Conservation (phyloP, 805 yeast genomes). For the Hanseniaspora taiwanica region DNA sequence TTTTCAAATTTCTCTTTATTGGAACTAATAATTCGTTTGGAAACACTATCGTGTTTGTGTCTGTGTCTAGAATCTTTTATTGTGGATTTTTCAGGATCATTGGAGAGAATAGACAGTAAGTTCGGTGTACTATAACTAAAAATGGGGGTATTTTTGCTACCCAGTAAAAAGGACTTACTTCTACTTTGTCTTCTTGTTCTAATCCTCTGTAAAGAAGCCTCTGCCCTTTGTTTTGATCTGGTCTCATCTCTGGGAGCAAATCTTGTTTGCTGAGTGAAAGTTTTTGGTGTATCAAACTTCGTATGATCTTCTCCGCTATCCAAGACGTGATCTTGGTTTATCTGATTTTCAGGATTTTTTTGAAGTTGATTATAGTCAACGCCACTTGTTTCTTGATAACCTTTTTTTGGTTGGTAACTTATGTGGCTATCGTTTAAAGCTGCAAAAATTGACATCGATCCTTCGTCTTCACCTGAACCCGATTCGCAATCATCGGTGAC, state of each 20-base stretch:
- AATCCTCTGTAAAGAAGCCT: slow-evolving; percentile 51
- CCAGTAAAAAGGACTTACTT: slow-evolving; percentile 1
- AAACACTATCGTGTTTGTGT: slow-evolving; percentile 1
- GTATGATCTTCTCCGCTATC: no score
- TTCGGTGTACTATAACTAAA: slow-evolving; percentile 24
- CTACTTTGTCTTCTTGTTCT: slow-evolving; percentile 35
- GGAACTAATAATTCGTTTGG: not conserved
- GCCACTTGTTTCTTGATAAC: slow-evolving; percentile 10
- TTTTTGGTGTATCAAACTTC: no score
- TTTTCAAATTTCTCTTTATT: slow-evolving; percentile 1
- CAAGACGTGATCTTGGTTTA: slow-evolving; percentile 15
- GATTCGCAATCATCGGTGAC: slow-evolving; percentile 1
- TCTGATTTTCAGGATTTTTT: not conserved
- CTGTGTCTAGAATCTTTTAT: slow-evolving; percentile 6
- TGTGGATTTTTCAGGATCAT: slow-evolving; percentile 5
- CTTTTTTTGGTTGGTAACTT: slow-evolving; percentile 21
- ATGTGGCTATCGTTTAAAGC: slow-evolving; percentile 30
- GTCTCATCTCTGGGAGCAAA: slow-evolving; percentile 25
- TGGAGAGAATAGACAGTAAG: slow-evolving; percentile 8
- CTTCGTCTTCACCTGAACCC: slow-evolving; percentile 40
- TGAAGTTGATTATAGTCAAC: slow-evolving; percentile 6
- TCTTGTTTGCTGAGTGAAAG: no score
- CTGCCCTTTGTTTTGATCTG: slow-evolving; percentile 48
- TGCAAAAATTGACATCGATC: slow-evolving; percentile 54
- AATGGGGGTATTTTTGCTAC: slow-evolving; percentile 6